Evolutionary conservation across 2,329 filamentous ascomycete species (phyloP), one percentile per base, ranked within the genome.

Genomic region (Daldinia sp.): DNA sequence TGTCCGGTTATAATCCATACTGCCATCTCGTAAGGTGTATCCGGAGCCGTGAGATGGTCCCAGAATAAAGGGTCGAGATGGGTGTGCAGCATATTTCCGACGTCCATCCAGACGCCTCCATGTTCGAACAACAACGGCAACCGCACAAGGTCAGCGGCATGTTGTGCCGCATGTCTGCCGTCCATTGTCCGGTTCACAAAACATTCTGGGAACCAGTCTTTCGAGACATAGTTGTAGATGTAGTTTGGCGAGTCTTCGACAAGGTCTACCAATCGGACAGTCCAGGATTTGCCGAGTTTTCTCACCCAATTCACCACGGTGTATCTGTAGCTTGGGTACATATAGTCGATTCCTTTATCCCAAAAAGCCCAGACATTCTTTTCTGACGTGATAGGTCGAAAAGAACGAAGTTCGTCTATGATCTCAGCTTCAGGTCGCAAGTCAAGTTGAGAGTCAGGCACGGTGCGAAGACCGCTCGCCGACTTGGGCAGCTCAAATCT

Each of bases 321-420:
- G 26, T 75, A 73, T 46, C 77, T 76, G 51, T 78, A 79, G 71
- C 80, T 80, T 10, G 77, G 74, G 6, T 79, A 81, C 77, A 82
- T 82, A 6, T 65, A 63, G 3, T 73, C 57, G 0, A 81, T 60
- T 0, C 82, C 81, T 9, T 76, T 78, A 61, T 84, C 78, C 82
- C 82, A 84, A 63, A 82, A 82, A 1, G 81, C 81, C 81, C 82
- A 84, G 2, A 84, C 76, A 44, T 84, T 84, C 68, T 80, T 82
- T 58, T 83, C 81, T 0, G 79, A 80, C 0, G 75, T 78, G 44
- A 80, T 60, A n/a, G 80, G 77, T 1, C 70, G 74, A 50, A 76
- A 78, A 0, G 69, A 60, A 7, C 67, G 60, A 1, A 81, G 75
- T 44, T 62, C 61, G 41, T 33, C 20, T 26, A 65, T n/a, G 15